Percentiles rank a stretch among this genome's conserved stretches.
Evolutionary conservation across 2,329 filamentous ascomycete species (phyloP).

Genomic region (Epichloe aotearoae): DNA sequence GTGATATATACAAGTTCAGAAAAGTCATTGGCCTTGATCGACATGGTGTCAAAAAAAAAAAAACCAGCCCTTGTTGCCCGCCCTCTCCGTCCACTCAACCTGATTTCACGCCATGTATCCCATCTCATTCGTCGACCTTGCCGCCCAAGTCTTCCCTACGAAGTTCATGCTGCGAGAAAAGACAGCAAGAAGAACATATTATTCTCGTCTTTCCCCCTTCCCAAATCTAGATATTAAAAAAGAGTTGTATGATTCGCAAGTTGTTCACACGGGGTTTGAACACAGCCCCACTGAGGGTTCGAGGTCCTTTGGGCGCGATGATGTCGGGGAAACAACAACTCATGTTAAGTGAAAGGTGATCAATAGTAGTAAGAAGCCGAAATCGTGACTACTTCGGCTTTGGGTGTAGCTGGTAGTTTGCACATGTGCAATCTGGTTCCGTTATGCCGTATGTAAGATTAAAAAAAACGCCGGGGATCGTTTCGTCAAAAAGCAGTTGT

Average conservation of each 20-base stretch:
- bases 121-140: not conserved
- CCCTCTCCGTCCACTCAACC: not conserved
- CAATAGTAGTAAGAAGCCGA: not conserved
- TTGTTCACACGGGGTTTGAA: not conserved
- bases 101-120: not conserved
- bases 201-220: not conserved
- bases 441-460: slow-evolving; percentile 1
- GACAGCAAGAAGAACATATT: not conserved
- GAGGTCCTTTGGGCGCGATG: not conserved
- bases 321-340: not conserved
- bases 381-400: not conserved
- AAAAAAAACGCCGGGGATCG: slow-evolving; percentile 7
- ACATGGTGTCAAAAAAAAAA: not conserved
- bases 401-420: not conserved
- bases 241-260: slow-evolving; percentile 1
- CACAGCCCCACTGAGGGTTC: not conserved
- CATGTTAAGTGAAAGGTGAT: not conserved
- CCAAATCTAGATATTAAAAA: slow-evolving; percentile 6
- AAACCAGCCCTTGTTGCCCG: not conserved
- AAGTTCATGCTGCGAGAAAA: not conserved
- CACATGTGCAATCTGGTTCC: not conserved
- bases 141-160: not conserved
- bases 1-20: slow-evolving; percentile 12
- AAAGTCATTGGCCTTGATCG: not conserved
- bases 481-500: not conserved